A percentile compares a stretch with the other conserved stretches of the same genome.
These are phyloP conservation scores for Xylaria sp. DNA, from an alignment of 2,329 filamentous ascomycete species.

Conservation along the genomic window DNA sequence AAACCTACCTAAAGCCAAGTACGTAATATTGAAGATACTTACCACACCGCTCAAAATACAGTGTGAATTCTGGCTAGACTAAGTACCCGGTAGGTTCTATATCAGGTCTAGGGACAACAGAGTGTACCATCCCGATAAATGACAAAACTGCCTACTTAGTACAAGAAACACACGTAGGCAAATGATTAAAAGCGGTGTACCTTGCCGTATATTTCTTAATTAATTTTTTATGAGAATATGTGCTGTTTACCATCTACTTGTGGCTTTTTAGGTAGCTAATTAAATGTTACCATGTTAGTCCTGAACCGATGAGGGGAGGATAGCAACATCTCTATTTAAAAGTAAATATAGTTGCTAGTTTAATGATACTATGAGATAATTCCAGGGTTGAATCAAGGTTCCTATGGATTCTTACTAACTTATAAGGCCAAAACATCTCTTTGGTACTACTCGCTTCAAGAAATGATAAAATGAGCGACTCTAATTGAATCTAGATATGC, in stretches of 20 bases:
- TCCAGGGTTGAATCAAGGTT: not conserved
- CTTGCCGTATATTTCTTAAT: not conserved
- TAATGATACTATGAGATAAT: not conserved
- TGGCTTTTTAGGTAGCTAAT: not conserved
- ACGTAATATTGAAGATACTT: constrained; percentile 5
- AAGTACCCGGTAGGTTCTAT: not conserved
- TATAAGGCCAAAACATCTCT: not conserved
- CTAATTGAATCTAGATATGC: not conserved
- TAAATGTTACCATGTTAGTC: not conserved
- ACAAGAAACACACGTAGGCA: not conserved
- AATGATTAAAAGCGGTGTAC: not conserved
- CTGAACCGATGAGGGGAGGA: not conserved
- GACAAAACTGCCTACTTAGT: not conserved
- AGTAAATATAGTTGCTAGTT: not conserved
- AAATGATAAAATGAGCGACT: not conserved
- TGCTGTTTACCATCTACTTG: not conserved
- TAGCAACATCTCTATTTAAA: not conserved
- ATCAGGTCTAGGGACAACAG: not conserved
- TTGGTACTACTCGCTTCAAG: not conserved
- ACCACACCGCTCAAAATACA: constrained; percentile 18
- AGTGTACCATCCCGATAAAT: not conserved
- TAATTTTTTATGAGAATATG: not conserved
- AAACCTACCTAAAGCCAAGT: not conserved
- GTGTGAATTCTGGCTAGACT: constrained; percentile 8
- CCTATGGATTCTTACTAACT: not conserved